Base-by-base conservation (phyloP, 2,329 filamentous ascomycete genomes). In the Colletotrichum shisoi region DNA sequence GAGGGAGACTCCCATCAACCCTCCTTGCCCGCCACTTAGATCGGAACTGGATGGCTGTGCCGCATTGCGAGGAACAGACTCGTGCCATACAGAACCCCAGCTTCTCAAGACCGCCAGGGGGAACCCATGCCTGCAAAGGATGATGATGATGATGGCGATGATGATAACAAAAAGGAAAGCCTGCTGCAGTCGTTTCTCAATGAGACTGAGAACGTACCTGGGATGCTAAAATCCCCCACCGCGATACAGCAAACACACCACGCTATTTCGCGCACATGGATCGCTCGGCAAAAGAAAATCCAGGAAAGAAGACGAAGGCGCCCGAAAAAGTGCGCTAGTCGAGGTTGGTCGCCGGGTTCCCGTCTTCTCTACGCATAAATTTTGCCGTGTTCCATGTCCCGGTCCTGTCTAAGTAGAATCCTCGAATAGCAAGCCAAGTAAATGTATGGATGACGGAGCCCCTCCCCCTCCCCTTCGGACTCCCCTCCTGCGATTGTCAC, bases 271-370 rank as follows among this genome's bases (percentile, higher is more conserved):
- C 11, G n/a, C 7, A 34, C 0, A 9, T 53, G 8, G 12, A 21
- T 21, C 34, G 17, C n/a, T 19, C 19, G 13, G 6, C 5, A 53
- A 37, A 40, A 15, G 19, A 21, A n/a, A 40, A 21, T 13, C 13
- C 19, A 21, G 31, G 27, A 3, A n/a, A 17, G 5, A 58, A 7
- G 9, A 7, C 9, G 15, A 44, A 24, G 17, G 9, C 3, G 19
- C 17, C 11, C 27, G 34, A 59, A 49, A 19, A 15, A n/a, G 24
- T 59, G 57, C 15, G 19, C 46, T 49, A 44, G 57, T 31, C 44
- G 57, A 46, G 57, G 44, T 49, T 59, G 57, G 45, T 54, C 34
- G 15, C 17, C 19, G 51, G 51, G 13, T 40, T 40, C 13, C 31
- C 51, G 11, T 8, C 39, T 37, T 24, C 24, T 6, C 48, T 61